Conservation (phyloP, 352 stramenopile species). For the Aphanomyces invadans region DNA sequence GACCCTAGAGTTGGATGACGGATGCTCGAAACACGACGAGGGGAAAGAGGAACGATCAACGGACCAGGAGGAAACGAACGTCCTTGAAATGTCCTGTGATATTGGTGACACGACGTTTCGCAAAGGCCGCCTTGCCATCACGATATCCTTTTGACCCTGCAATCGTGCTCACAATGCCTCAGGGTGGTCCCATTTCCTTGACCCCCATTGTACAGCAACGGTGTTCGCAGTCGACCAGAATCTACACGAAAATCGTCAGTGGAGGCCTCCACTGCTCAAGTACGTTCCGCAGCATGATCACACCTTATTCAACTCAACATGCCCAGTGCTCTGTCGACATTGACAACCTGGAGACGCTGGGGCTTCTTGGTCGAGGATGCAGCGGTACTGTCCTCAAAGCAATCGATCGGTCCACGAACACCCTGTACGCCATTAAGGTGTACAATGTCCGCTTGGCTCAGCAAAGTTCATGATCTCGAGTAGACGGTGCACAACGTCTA, state of each 20-base stretch:
- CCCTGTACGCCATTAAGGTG: constrained; percentile 61
- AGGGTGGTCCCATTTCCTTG: not conserved
- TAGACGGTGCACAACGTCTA: constrained; percentile 51
- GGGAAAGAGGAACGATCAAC: constrained; percentile 6
- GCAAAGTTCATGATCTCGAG: no score
- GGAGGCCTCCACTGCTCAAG: not conserved
- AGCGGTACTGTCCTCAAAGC: constrained; percentile 59
- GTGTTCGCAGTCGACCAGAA: not conserved
- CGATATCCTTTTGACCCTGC: constrained; percentile 28
- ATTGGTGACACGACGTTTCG: constrained; percentile 66
- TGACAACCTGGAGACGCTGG: constrained; percentile 42
- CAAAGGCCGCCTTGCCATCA: constrained; percentile 60
- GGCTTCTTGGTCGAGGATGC: constrained; percentile 50
- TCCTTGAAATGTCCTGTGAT: constrained; percentile 56
- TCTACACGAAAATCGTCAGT: not conserved
- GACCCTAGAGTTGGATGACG: constrained; percentile 12
- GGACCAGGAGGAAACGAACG: constrained; percentile 34
- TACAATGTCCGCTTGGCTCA: no score
- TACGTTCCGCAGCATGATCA: not conserved
- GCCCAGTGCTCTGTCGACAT: constrained; percentile 1
- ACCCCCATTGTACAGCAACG: constrained; percentile 9
- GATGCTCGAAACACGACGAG: constrained; percentile 19
- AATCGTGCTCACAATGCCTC: not conserved
- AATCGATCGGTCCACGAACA: constrained; percentile 31
- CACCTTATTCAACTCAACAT: not conserved